Conservation (phyloP, 805 yeast genomes). For the Candida loeiensis region DNA sequence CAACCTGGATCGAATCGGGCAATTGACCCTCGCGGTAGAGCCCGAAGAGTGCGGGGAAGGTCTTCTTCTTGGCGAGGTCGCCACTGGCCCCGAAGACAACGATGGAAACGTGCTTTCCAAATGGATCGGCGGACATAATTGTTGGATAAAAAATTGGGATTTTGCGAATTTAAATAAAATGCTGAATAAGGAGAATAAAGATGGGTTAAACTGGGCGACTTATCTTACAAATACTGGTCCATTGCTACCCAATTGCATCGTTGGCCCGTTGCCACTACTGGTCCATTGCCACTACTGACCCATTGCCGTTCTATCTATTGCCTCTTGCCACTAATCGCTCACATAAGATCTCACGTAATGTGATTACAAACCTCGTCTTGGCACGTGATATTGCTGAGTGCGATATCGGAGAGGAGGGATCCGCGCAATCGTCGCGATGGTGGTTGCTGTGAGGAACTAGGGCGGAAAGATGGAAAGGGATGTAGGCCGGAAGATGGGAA, state of each 20-base stretch:
- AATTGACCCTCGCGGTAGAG: slow-evolving; percentile 66
- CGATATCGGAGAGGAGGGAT: slow-evolving; percentile 1
- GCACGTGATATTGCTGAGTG: slow-evolving; percentile 3
- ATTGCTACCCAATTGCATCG: too few relatives aligned
- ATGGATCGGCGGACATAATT: slow-evolving; percentile 30
- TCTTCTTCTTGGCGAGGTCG: slow-evolving; percentile 91
- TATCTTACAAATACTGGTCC: too few relatives aligned
- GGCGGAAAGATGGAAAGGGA: not conserved
- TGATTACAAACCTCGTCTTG: slow-evolving; percentile 1
- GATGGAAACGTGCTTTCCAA: slow-evolving; percentile 64
- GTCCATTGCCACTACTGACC: too few relatives aligned
- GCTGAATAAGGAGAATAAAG: not conserved
- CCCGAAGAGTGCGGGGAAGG: slow-evolving; percentile 84
- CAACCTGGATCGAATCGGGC: slow-evolving; percentile 64
- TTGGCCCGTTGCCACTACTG: too few relatives aligned
- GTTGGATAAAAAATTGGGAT: slow-evolving; percentile 3
- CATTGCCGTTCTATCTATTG: too few relatives aligned
- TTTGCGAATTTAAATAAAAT: slow-evolving; percentile 1
- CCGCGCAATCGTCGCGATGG: too few relatives aligned
- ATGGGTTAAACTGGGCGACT: too few relatives aligned
- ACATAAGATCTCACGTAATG: not conserved
- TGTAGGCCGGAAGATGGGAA: too few relatives aligned
- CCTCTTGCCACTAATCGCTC: not conserved
- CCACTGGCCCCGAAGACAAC: slow-evolving; percentile 95
- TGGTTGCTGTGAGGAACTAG: too few relatives aligned